phyloP scores from a whole-genome alignment of 2,329 filamentous ascomycete genomes.

The Neobulgaria alba region DNA sequence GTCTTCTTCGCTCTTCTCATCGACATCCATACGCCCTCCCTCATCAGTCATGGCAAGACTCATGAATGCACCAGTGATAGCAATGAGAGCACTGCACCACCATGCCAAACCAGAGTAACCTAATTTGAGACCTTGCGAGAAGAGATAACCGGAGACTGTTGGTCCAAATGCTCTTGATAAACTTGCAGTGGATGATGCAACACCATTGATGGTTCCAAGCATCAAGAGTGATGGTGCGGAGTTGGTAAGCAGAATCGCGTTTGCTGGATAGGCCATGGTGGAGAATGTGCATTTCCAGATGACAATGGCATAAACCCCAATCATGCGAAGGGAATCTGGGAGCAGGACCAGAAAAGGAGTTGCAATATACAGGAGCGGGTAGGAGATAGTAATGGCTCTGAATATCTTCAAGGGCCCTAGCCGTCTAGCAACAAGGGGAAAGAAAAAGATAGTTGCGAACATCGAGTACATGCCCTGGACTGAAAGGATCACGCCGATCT shows the following conservation, averaged over 20 bases:
- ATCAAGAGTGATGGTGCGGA: slow-evolving; percentile 76
- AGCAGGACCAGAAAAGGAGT: slow-evolving; percentile 86
- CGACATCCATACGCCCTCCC: slow-evolving; percentile 25
- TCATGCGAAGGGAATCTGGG: slow-evolving; percentile 60
- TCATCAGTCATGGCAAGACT: slow-evolving; percentile 66
- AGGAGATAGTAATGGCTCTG: slow-evolving; percentile 69
- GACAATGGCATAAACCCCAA: slow-evolving; percentile 68
- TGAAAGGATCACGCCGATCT: slow-evolving; percentile 81
- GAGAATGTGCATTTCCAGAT: slow-evolving; percentile 91
- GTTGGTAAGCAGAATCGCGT: slow-evolving; percentile 82
- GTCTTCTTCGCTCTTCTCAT: slow-evolving; percentile 25
- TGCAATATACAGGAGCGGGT: slow-evolving; percentile 79
- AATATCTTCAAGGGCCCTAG: slow-evolving; percentile 77
- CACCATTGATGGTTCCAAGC: slow-evolving; percentile 86
- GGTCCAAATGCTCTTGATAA: slow-evolving; percentile 83
- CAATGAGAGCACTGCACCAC: slow-evolving; percentile 81
- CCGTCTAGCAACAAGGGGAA: slow-evolving; percentile 65
- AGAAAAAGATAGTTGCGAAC: slow-evolving; percentile 65
- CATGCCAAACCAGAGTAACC: slow-evolving; percentile 86
- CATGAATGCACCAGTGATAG: slow-evolving; percentile 64
- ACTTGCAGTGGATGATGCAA: slow-evolving; percentile 84
- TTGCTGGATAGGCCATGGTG: slow-evolving; percentile 84
- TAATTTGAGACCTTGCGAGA: slow-evolving; percentile 67
- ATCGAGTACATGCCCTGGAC: slow-evolving; percentile 86
- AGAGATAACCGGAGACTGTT: slow-evolving; percentile 76